Evolutionary conservation across 139 green algal genomes (phyloP), one percentile per base, ranked within the genome.

Genomic region (Coelastrella sp.): DNA sequence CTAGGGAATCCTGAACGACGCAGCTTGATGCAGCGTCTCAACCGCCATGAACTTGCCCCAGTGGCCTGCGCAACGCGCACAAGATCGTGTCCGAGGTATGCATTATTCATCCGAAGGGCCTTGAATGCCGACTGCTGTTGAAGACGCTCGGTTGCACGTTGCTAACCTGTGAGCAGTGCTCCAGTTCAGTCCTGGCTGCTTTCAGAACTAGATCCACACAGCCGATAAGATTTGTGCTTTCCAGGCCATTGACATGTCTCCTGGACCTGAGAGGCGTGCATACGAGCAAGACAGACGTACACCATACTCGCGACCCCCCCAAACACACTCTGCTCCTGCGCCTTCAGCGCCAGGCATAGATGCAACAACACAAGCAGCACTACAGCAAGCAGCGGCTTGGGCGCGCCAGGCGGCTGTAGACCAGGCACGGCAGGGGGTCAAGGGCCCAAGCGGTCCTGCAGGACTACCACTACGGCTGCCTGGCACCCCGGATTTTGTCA

Each of bases 401-500:
- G 85, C 85, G 60, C 73, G 73, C 17, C 5, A 4, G 57, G 85
- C 85, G 73, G 85, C 85, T 14, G 60, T 82, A n/a, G 73, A 22
- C 8, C n/a, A 80, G 32, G 73, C 83, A 47, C 85, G 83, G 73
- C 87, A 20, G 32, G 32, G 32, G 32, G 32, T 47, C 32, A 47
- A 47, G 32, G 32, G 32, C 32, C 58, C 64, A 58, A 59, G 61
- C 75, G 22, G 75, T 73, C 61, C 32, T 20, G 77, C 86, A 66
- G 19, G 19, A 20, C 13, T 80, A 74, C 87, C 77, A 14, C 22
- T 73, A 14, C 60, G 20, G 23, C 14, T 68, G 19, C 80, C 79
- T 56, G 88, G 88, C 22, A 59, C 32, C 58, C 80, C 88, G 10
- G 61, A 65, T 77, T 88, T 88, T 22, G 75, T 92, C 4, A 90